phyloP scores from a whole-genome alignment of 345 rosid species.

The Trapa incisa region DNA sequence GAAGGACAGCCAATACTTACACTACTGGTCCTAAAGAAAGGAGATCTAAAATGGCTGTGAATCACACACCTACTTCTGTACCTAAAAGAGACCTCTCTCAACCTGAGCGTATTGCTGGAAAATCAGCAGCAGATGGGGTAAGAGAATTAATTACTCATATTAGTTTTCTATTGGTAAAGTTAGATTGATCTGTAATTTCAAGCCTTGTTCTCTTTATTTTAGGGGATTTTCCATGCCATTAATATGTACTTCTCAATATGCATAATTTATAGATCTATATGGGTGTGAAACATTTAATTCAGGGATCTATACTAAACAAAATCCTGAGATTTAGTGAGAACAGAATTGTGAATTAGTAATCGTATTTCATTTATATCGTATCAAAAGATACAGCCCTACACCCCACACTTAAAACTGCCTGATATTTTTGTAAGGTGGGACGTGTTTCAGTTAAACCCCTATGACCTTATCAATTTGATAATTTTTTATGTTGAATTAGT shows the following conservation, averaged over 20 bases:
- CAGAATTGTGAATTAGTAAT: background rate
- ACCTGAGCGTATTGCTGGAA: conserved; percentile 35
- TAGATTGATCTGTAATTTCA: background rate
- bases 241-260: background rate
- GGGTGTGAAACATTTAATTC: background rate
- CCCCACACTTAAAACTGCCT: background rate
- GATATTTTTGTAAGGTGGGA: too few relatives aligned
- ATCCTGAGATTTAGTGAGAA: background rate
- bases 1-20: conserved; percentile 39
- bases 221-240: background rate
- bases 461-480: background rate
- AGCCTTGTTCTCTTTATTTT: background rate
- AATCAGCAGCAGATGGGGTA: conserved; percentile 28
- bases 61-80: conserved; percentile 31
- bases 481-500: too few relatives aligned
- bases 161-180: background rate
- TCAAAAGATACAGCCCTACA: background rate
- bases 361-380: background rate
- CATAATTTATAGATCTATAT: background rate
- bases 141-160: background rate
- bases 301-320: too few relatives aligned
- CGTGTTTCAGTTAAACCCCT: background rate
- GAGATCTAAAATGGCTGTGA: conserved; percentile 38
- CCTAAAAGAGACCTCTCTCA: conserved; percentile 43
- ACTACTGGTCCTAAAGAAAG: conserved; percentile 37